A percentile compares a stretch with the other conserved stretches of the same genome.
These are phyloP conservation scores for Alternaria arborescens DNA, from an alignment of 2,329 filamentous ascomycete genomes.

Conservation along the genomic window DNA sequence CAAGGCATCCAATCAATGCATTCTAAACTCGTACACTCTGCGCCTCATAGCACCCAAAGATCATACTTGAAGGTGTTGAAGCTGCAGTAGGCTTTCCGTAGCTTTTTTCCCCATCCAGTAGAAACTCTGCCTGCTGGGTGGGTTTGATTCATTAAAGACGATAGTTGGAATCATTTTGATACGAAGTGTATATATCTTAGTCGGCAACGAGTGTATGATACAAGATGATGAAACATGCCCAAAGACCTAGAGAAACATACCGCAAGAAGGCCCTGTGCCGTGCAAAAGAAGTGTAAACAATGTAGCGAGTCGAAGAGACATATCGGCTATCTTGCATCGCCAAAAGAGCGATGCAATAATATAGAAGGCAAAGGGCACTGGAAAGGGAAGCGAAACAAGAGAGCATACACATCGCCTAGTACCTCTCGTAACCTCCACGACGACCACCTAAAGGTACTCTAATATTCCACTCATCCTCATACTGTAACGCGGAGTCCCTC, in stretches of 20 bases:
- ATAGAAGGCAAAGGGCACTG: not conserved
- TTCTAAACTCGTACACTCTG: no score
- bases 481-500: slow-evolving; percentile 1
- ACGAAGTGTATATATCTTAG: no score
- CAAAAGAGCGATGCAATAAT: not conserved
- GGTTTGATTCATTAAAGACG: no score
- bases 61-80: no score
- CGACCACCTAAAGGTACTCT: not conserved
- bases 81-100: no score
- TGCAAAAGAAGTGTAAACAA: not conserved
- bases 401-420: not conserved
- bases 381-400: not conserved
- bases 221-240: not conserved
- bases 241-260: not conserved
- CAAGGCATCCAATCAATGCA: no score
- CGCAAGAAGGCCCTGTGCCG: no score
- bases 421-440: slow-evolving; percentile 2
- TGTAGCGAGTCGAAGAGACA: not conserved
- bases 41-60: no score
- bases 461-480: slow-evolving; percentile 15
- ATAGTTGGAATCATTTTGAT: no score
- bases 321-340: not conserved
- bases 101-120: no score
- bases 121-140: no score
- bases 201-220: not conserved